phyloP scores from a whole-genome alignment of 2,329 filamentous ascomycete genomes.

The Beauveria sp. region DNA sequence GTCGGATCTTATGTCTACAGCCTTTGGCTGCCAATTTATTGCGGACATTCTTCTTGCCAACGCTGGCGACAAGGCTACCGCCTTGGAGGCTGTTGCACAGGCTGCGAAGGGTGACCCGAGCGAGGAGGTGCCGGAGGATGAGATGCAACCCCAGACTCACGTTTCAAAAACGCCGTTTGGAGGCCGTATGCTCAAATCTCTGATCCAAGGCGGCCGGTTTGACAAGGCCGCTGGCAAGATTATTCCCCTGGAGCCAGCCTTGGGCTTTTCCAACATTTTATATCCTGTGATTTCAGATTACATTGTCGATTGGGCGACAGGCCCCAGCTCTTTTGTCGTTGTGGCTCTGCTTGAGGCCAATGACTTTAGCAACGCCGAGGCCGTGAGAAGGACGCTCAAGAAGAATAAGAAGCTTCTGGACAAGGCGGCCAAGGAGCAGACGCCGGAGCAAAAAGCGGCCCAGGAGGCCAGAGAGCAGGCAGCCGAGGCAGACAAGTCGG shows the following conservation, averaged over 20 bases:
- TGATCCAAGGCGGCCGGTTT: slow-evolving; percentile 84
- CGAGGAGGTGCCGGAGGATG: slow-evolving; percentile 32
- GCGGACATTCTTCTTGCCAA: slow-evolving; percentile 72
- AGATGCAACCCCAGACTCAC: slow-evolving; percentile 38
- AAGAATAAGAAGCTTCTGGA: slow-evolving; percentile 65
- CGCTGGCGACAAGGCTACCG: slow-evolving; percentile 66
- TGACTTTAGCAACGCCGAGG: slow-evolving; percentile 58
- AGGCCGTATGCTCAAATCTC: slow-evolving; percentile 80
- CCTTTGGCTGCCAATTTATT: slow-evolving; percentile 82
- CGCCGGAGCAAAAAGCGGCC: slow-evolving; percentile 42
- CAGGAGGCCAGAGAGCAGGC: slow-evolving; percentile 42
- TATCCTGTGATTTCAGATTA: slow-evolving; percentile 72
- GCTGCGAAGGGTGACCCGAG: slow-evolving; percentile 51
- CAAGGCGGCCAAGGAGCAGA: slow-evolving; percentile 56
- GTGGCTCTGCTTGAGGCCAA: slow-evolving; percentile 71
- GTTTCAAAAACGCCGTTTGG: slow-evolving; percentile 55
- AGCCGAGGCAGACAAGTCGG: slow-evolving; percentile 34
- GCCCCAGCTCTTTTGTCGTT: slow-evolving; percentile 78
- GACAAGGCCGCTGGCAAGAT: slow-evolving; percentile 66
- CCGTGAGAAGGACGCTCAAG: slow-evolving; percentile 62
- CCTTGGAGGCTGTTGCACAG: slow-evolving; percentile 62
- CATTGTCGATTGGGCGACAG: slow-evolving; percentile 76
- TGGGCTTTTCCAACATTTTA: slow-evolving; percentile 75
- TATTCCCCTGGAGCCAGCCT: slow-evolving; percentile 62
- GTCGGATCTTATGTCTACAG: slow-evolving; percentile 60